These are phyloP conservation scores for Talaromyces thailandensis DNA, from an alignment of 495 filamentous ascomycete species.

Conservation along the genomic window DNA sequence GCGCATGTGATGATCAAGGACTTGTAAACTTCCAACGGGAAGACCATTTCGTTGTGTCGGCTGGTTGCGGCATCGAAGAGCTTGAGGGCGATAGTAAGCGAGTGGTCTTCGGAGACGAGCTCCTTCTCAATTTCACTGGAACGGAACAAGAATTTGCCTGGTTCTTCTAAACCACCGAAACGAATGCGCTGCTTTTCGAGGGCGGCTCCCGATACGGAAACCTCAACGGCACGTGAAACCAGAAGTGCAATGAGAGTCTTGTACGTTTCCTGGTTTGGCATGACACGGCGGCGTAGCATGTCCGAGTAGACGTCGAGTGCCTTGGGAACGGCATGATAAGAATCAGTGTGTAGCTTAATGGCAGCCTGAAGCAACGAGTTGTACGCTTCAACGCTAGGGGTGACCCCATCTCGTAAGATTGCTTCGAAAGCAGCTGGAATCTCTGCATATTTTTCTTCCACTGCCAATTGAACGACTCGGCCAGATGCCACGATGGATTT, in stretches of 20 bases:
- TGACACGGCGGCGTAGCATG: conserved; percentile 80
- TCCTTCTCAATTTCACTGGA: conserved; percentile 77
- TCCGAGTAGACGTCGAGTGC: conserved; percentile 91
- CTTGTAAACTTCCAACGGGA: conserved; percentile 68
- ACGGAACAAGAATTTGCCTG: conserved; percentile 80
- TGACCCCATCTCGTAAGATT: conserved; percentile 67
- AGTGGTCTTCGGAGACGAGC: conserved; percentile 77
- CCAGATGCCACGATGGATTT: conserved; percentile 63
- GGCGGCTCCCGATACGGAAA: conserved; percentile 54
- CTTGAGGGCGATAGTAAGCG: conserved; percentile 71
- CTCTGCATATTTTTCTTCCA: conserved; percentile 62
- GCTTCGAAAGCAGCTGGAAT: conserved; percentile 85
- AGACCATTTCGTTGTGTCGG: conserved; percentile 40
- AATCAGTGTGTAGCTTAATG: conserved; percentile 57
- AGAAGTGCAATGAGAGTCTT: conserved; percentile 75
- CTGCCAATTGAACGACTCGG: conserved; percentile 62
- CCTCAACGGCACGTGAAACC: conserved; percentile 66
- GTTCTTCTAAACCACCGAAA: conserved; percentile 79
- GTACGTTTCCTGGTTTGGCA: conserved; percentile 77
- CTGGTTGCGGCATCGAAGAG: conserved; percentile 68
- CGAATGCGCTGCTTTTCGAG: conserved; percentile 69
- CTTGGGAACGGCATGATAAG: conserved; percentile 74
- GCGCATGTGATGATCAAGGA: conserved; percentile 80
- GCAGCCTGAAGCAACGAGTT: conserved; percentile 82
- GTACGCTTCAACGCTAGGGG: conserved; percentile 75